Base-by-base conservation (phyloP, 768 basidiomycete genomes). In the Tylopilus vinaceipallidus region DNA sequence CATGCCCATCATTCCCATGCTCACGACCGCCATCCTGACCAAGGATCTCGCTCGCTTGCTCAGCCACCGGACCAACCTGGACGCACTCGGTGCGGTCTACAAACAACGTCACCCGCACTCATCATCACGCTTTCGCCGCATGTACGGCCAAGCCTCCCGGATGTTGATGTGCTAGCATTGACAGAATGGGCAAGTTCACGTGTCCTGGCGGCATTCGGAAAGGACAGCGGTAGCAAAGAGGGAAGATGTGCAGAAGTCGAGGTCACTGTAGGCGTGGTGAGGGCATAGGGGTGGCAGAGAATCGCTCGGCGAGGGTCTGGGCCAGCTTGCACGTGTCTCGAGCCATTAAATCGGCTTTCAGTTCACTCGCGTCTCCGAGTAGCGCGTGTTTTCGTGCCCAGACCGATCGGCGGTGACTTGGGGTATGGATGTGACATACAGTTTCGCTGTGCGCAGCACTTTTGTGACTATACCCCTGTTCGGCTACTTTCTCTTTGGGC, bases 51-150 rank as follows among this genome's bases (percentile, higher is more conserved):
- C 24, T 8, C 19, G 26, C 38, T 32, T 16, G 14, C 7, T 22
- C 42, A 34, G 29, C 32, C 29, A 19, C 17, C 12, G 14, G 54
- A 54, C 20, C 49, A 53, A 30, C 44, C 52, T 14, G 45, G 35
- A 9, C 49, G 41, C 30, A 47, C 49, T 4, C 46, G 36, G 32
- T 32, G 16, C 22, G 22, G 19, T 35, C 29, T 35, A 3, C 40
- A 20, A 11, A 48, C 34, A 46, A 57, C 62, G 8, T 64, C 73
- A 12, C 70, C 75, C 19, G 58, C 65, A n/a, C 73, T 91, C 50
- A 77, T 95, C 13, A 82, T 91, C 26, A 90, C 92, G 26, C 72
- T 95, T 22, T 86, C 91, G 62, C 68, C 91, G 37, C 91, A 91
- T 61, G 87, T 95, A 13, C 69, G 74, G 32, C 66, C 74, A 32